These are phyloP conservation scores for Aspergillus fischeri DNA, from an alignment of 2,329 filamentous ascomycete species.

Conservation along the genomic window DNA sequence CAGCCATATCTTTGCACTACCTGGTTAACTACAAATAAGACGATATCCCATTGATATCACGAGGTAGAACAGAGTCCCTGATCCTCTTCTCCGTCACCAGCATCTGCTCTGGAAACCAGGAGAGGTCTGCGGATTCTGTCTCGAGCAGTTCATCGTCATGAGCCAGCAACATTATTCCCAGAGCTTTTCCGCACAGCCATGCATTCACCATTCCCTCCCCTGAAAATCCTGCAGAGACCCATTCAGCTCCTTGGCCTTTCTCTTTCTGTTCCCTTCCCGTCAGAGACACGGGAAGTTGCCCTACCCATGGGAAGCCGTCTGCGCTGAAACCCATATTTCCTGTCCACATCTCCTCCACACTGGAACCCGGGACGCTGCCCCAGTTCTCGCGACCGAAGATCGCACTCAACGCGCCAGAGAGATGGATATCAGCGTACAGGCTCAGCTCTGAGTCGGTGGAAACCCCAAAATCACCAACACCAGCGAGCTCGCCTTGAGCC, in stretches of 20 bases:
- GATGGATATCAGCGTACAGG: conserved; percentile 23
- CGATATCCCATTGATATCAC: neutral
- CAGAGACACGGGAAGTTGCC: conserved; percentile 26
- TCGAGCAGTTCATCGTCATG: conserved; percentile 9
- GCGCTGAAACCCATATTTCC: conserved; percentile 49
- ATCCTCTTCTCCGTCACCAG: conserved; percentile 24
- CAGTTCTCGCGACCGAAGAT: conserved; percentile 24
- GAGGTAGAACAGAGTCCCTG: conserved; percentile 10
- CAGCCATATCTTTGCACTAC: neutral
- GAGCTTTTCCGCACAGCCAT: conserved; percentile 27
- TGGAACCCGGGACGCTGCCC: conserved; percentile 14
- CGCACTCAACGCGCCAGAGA: conserved; percentile 21
- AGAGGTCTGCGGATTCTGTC: conserved; percentile 10
- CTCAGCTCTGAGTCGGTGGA: conserved; percentile 42
- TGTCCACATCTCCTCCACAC: conserved; percentile 28
- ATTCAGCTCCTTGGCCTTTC: conserved; percentile 16
- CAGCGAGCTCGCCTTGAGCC: conserved; percentile 39
- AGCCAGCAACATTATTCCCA: conserved; percentile 22
- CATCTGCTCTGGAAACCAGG: conserved; percentile 29
- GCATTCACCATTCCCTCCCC: conserved; percentile 32
- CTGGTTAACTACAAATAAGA: neutral
- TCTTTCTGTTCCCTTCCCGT: conserved; percentile 5
- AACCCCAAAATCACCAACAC: conserved; percentile 46
- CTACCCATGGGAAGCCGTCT: conserved; percentile 52
- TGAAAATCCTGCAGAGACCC: conserved; percentile 26